Evolutionary conservation across 2,329 filamentous ascomycete species (phyloP), one percentile per base, ranked within the genome.

Genomic region (Sarocladium kiliense): DNA sequence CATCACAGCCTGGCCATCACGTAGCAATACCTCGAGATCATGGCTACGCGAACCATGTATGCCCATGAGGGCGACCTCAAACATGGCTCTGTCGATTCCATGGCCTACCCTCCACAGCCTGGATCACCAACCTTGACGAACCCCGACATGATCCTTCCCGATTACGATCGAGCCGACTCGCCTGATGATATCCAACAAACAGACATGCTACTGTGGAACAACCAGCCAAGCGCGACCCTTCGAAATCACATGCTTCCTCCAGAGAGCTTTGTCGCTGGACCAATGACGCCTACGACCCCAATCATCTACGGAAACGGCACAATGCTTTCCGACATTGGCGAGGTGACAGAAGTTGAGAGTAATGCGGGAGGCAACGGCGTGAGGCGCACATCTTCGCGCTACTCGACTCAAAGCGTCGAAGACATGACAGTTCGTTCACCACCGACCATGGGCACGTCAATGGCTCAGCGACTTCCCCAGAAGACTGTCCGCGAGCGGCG

Each of bases 81-180:
- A 56, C 66, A 67, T 54, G 63, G 66, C 55, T 63, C 60, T 55
- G 60, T 53, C 55, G 62, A 58, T 55, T 59, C 63, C 47, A 58
- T 68, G 59, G 66, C 70, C 34, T 77, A 80, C 62, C 70, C 74
- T 18, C 66, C 77, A 44, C 71, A 77, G 56, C 85, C 88, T 60
- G 84, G 84, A 12, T 95, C 90, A 57, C 92, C 92, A 47, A 96
- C 92, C 2, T 76, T 97, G 64, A 95, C 91, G 55, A 95, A 96
- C 70, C 91, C 91, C 54, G 92, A 96, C 69, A 92, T 96, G 90
- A 96, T 97, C 64, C 76, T 97, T 54, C 92, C 92, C 58, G 50
- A 53, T 19, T 85, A 86, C 65, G 82, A 84, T 60, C 79, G 78
- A 68, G 67, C 80, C 68, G 71, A 80, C 65, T 75, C 78, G 67